Evolutionary conservation across 345 rosid species (phyloP).

Genomic region (Eucalyptus decipiens): DNA sequence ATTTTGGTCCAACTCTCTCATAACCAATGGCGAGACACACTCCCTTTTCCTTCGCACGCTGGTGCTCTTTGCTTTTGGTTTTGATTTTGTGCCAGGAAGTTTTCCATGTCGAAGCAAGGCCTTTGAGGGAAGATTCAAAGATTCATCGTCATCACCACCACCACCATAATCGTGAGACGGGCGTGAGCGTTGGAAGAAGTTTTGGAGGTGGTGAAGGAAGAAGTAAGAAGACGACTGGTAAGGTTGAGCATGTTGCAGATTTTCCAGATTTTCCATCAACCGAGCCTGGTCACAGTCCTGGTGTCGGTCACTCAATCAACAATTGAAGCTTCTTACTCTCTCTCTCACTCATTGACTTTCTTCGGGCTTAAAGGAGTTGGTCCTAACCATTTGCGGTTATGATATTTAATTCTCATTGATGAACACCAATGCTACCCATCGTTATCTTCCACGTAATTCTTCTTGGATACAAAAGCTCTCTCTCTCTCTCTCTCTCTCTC

Average conservation of each 20-base stretch:
- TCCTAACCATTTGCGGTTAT: background rate
- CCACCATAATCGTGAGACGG: background rate
- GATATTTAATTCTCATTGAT: background rate
- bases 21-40: background rate
- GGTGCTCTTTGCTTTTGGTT: slow-evolving; percentile 5
- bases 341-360: background rate
- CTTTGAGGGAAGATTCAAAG: background rate
- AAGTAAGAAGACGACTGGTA: slow-evolving; percentile 26
- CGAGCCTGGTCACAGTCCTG: slow-evolving; percentile 30
- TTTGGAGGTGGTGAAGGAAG: slow-evolving; percentile 6
- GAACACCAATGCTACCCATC: background rate
- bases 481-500: too few relatives aligned
- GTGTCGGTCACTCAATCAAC: slow-evolving; percentile 25
- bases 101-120: background rate
- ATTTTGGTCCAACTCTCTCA: background rate
- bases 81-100: slow-evolving; percentile 14
- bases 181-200: background rate
- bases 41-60: background rate
- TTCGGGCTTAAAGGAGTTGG: background rate
- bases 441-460: too few relatives aligned
- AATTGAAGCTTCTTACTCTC: background rate
- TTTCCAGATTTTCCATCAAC: slow-evolving; percentile 26
- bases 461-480: background rate
- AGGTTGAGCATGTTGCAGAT: slow-evolving; percentile 4
- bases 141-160: background rate